Evolutionary conservation across 371 early-diverging fungal species (phyloP), one percentile per base, ranked within the genome.

Genomic region (Nematocida major): DNA sequence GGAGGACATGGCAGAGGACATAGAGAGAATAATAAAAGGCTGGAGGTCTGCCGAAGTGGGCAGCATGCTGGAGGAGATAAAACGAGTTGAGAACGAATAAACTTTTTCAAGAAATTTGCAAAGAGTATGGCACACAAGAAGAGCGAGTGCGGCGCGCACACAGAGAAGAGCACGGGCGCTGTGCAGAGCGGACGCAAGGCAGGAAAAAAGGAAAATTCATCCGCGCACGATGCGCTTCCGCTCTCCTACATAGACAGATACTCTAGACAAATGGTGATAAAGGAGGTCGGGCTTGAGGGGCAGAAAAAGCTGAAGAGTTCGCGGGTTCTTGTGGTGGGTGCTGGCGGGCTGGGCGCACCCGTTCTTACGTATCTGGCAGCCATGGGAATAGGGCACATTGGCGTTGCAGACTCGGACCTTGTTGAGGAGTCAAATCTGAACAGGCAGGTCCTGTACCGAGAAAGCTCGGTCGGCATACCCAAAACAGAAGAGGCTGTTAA

Each of bases 291-390:
- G 4, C 87, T 89, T 39, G 79, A 86, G 80, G 92, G 90, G 11
- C 97, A 96, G 84, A 80, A 88, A 40, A 88, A 85, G 51, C 82
- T 97, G 54, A 86, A 87, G 24, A 88, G 89, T 59, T 82, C 89
- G 18, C 86, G 88, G 0, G 89, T 95, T 39, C 84, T 96, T 15
- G 86, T 96, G 1, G 93, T 96, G 0, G 98, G 98, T 1, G 91
- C 93, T 9, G 98, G 98, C 40, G 98, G 98, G 0, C 87, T 97
- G 4, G 97, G 98, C 0, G 87, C 92, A 0, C 93, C 98, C 1
- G 89, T 89, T 13, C 85, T 89, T 0, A 84, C 95, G 68, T 97
- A 96, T 83, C 87, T 97, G 3, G 91, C 92, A 2, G 89, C 92
- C 3, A 90, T 91, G 39, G 98, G 98, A 7, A 86, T 96, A 9